phyloP scores from a whole-genome alignment of 2,329 filamentous ascomycete species.

The Tolypocladium ophioglossoides region DNA sequence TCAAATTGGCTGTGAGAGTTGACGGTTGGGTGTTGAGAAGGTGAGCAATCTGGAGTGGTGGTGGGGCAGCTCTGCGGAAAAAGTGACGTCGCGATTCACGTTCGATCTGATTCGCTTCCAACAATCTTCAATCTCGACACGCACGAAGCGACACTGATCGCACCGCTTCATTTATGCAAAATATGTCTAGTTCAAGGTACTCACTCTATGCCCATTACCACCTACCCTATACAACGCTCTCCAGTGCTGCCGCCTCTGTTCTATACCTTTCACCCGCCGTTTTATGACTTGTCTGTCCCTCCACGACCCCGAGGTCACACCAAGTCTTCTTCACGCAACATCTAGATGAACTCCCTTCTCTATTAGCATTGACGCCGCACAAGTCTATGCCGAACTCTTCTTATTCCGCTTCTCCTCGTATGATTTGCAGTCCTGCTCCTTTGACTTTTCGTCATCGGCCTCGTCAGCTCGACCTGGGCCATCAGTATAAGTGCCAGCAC shows the following conservation, averaged over 20 bases:
- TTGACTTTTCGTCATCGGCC: slow-evolving; percentile 27
- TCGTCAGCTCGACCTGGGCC: slow-evolving; percentile 25
- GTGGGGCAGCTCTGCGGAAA: not conserved
- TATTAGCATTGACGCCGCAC: not conserved
- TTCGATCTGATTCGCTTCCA: not conserved
- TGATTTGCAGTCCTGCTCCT: slow-evolving; percentile 19
- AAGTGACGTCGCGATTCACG: not conserved
- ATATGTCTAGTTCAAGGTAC: no score
- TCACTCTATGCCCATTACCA: not conserved
- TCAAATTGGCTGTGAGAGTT: not conserved
- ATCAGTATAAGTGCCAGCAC: slow-evolving; percentile 26
- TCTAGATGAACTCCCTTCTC: not conserved
- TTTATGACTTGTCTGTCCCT: no score
- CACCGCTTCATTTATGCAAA: not conserved
- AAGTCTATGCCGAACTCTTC: not conserved
- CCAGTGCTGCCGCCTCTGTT: not conserved
- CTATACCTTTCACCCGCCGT: no score
- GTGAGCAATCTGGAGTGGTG: not conserved
- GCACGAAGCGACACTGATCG: not conserved
- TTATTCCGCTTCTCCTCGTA: slow-evolving; percentile 9
- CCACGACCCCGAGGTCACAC: not conserved
- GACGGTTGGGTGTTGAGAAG: not conserved
- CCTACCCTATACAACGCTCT: not conserved
- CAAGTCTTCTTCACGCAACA: not conserved
- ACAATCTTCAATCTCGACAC: not conserved